Evolutionary conservation across 345 rosid genomes (phyloP).

Genomic region (Heritiera littoralis): DNA sequence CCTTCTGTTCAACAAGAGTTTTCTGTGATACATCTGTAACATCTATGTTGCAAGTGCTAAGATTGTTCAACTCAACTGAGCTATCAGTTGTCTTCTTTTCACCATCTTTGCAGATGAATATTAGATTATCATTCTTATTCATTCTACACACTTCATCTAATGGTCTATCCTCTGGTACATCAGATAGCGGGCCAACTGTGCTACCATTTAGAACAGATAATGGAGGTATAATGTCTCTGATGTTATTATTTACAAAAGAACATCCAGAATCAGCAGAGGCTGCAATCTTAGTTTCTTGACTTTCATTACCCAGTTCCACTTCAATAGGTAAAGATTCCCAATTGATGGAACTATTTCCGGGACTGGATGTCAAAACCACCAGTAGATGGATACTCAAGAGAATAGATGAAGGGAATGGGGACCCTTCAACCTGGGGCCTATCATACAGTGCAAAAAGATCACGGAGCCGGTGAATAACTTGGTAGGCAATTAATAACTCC

Average conservation of each 20-base stretch:
- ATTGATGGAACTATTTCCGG: constrained; percentile 40
- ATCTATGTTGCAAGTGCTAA: constrained; percentile 19
- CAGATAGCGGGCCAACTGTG: constrained; percentile 27
- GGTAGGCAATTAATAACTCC: constrained; percentile 68
- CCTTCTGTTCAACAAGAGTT: constrained; percentile 36
- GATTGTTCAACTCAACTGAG: constrained; percentile 29
- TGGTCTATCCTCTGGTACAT: constrained; percentile 37
- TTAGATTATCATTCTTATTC: constrained; percentile 29
- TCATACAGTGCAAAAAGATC: constrained; percentile 82
- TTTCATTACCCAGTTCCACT: constrained; percentile 29
- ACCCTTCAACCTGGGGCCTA: constrained; percentile 82
- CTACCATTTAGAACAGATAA: constrained; percentile 33
- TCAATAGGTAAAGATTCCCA: constrained; percentile 48
- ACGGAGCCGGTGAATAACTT: constrained; percentile 63
- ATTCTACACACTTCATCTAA: constrained; percentile 31
- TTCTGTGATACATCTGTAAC: constrained; percentile 30
- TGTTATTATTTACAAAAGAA: constrained; percentile 30
- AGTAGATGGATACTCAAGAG: constrained; percentile 60
- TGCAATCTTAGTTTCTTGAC: constrained; percentile 32
- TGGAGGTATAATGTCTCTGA: constrained; percentile 36
- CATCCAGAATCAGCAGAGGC: constrained; percentile 30
- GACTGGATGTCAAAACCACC: constrained; percentile 60
- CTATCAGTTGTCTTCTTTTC: constrained; percentile 32
- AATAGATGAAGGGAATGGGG: constrained; percentile 73
- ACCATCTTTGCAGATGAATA: constrained; percentile 22